Evolutionary conservation across 2,329 filamentous ascomycete genomes (phyloP).

Genomic region (Neoscytalidium dimidiatum): DNA sequence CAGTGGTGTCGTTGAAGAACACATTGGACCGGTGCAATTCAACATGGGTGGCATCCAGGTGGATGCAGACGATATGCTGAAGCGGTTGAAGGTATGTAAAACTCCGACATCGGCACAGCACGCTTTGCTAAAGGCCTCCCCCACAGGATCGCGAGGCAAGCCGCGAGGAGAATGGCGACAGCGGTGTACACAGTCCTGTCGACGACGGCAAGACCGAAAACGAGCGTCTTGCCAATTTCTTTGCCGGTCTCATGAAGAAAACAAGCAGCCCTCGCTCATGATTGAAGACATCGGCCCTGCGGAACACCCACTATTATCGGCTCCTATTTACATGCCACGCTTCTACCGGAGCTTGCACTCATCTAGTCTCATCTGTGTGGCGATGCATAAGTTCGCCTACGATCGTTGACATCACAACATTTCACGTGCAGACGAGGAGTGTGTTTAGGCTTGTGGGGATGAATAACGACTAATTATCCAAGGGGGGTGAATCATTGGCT

Average conservation of each 20-base stretch:
- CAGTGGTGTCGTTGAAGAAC: constrained; percentile 49
- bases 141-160: constrained; percentile 40
- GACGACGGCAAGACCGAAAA: constrained; percentile 39
- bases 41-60: constrained; percentile 98
- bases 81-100: constrained; percentile 71
- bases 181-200: constrained; percentile 27
- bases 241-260: constrained; percentile 37
- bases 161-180: constrained; percentile 31
- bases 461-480: not conserved
- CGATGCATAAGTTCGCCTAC: not conserved
- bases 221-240: constrained; percentile 42
- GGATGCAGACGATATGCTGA: constrained; percentile 90
- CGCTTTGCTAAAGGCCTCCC: not conserved
- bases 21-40: constrained; percentile 93
- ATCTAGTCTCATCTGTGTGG: not conserved
- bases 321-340: not conserved
- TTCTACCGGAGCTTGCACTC: not conserved
- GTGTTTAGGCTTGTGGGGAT: constrained; percentile 1
- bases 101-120: not conserved
- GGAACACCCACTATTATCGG: not conserved
- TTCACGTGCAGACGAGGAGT: not conserved
- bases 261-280: constrained; percentile 18
- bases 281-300: not conserved
- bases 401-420: not conserved
- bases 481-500: not conserved